These are phyloP conservation scores for Primulina huaijiensis DNA, from an alignment of 257 asterid genomes.

Conservation along the genomic window DNA sequence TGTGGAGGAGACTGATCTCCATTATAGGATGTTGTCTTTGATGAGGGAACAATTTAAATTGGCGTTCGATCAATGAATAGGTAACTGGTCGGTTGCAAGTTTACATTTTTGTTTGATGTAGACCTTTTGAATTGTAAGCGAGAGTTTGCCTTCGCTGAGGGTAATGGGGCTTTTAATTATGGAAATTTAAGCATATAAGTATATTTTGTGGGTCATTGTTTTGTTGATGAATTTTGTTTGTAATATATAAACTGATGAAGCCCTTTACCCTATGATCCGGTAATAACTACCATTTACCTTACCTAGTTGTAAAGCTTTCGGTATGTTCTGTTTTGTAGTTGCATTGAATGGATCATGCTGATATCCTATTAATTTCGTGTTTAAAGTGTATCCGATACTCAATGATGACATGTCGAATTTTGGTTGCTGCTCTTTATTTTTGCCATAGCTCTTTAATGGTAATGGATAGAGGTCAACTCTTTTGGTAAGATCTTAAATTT, in stretches of 20 bases:
- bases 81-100: conserved; percentile 17
- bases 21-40: conserved; percentile 35
- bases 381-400: neutral
- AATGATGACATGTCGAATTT: neutral
- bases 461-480: neutral
- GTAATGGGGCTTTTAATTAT: neutral
- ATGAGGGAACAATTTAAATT: conserved; percentile 34
- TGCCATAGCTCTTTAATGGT: neutral
- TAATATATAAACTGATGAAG: neutral
- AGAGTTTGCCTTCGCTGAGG: neutral
- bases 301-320: neutral
- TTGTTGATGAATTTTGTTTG: conserved; percentile 10
- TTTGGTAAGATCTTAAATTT: neutral
- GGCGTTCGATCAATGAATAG: conserved; percentile 30
- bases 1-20: conserved; percentile 37
- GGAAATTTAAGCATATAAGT: neutral
- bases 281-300: neutral
- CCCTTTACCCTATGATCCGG: neutral
- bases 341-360: neutral
- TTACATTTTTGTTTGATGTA: conserved; percentile 1
- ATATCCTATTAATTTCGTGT: neutral
- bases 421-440: neutral
- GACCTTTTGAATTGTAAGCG: neutral
- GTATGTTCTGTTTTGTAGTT: neutral
- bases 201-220: neutral